Base-by-base conservation (phyloP, 805 yeast species). In the Saccharomycopsis sp. region DNA sequence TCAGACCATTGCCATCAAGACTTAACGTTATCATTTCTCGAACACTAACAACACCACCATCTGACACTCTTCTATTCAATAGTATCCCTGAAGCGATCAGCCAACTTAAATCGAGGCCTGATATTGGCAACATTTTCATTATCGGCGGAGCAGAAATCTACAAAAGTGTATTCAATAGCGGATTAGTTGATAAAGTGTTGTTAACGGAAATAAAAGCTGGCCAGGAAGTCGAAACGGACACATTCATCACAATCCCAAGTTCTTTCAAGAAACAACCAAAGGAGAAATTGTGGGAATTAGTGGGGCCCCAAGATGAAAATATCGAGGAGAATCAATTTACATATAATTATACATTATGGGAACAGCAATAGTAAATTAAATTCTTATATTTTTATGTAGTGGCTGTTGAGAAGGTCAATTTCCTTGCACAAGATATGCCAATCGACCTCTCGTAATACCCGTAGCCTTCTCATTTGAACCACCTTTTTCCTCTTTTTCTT, bases 141-240 rank as follows among this genome's bases (percentile, higher is more conserved):
- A 90, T 93, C 51, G 98, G 98, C 2, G 98, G 98, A 1, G 93
- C 89, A 0, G 89, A 89, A 58, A 68, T 93, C 6, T 93, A 93
- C 64, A 71, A 75, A 41, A 68, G 76, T 32, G 69, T 79, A 11
- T 56, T 79, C 11, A 50, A 58, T 1, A 66, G 61, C 44, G 63
- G 64, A 3, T 43, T 65, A 8, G 77, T 81, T 1, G 73, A 73
- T 38, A 70, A 77, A 23, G 62, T 86, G 40, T 68, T 85, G 21
- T 59, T 89, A 13, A 88, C 96, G 0, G 89, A 86, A 57, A 72
- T 89, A 24, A 54, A 59, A 2, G 58, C 61, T n/a, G 54, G 59
- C 3, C 56, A 56, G 8, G 47, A 47, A 2, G 63, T 79, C 4
- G 73, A 70, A 13, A 75, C 88, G 70, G 97, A 89, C 62, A 77